Conservation (phyloP, 805 yeast genomes). For the Barnettozyma salicaria region DNA sequence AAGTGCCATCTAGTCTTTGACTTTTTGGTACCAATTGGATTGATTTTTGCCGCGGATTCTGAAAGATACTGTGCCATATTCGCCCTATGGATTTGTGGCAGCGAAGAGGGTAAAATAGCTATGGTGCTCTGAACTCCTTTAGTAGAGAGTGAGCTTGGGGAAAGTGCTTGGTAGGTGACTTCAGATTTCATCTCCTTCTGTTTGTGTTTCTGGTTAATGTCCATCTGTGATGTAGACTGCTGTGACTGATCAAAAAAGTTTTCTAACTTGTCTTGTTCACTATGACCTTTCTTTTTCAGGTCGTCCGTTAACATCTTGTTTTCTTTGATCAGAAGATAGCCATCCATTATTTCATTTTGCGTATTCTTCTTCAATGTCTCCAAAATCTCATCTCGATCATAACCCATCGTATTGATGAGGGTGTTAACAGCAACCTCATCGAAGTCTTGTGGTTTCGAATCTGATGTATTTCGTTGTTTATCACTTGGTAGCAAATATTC, state of each 20-base stretch:
- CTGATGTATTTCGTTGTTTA: slow-evolving; percentile 27
- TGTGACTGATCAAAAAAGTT: slow-evolving; percentile 57
- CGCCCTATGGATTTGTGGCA: slow-evolving; percentile 92
- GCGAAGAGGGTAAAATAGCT: slow-evolving; percentile 87
- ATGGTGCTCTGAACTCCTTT: slow-evolving; percentile 59
- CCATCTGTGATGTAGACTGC: slow-evolving; percentile 29
- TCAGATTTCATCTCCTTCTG: slow-evolving; percentile 26
- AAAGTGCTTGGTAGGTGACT: slow-evolving; percentile 28
- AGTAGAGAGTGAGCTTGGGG: slow-evolving; percentile 23
- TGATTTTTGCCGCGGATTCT: slow-evolving; percentile 40
- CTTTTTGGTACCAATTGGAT: slow-evolving; percentile 66
- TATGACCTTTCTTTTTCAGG: slow-evolving; percentile 39
- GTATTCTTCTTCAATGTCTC: slow-evolving; percentile 59
- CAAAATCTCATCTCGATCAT: slow-evolving; percentile 74
- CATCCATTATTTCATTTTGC: slow-evolving; percentile 76
- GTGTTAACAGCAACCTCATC: slow-evolving; percentile 75
- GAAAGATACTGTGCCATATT: slow-evolving; percentile 67
- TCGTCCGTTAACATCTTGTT: slow-evolving; percentile 66
- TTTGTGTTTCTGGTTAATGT: slow-evolving; percentile 2
- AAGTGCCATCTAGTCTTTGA: slow-evolving; percentile 98
- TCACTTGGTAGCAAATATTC: slow-evolving; percentile 62
- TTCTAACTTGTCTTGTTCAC: slow-evolving; percentile 43
- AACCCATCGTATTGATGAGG: slow-evolving; percentile 80
- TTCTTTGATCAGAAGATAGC: slow-evolving; percentile 76
- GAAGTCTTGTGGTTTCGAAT: slow-evolving; percentile 32